A percentile compares a stretch with the other conserved stretches of the same genome.
Conservation (phyloP, 2,329 filamentous ascomycete genomes). For the Metarhizium anisopliae region DNA sequence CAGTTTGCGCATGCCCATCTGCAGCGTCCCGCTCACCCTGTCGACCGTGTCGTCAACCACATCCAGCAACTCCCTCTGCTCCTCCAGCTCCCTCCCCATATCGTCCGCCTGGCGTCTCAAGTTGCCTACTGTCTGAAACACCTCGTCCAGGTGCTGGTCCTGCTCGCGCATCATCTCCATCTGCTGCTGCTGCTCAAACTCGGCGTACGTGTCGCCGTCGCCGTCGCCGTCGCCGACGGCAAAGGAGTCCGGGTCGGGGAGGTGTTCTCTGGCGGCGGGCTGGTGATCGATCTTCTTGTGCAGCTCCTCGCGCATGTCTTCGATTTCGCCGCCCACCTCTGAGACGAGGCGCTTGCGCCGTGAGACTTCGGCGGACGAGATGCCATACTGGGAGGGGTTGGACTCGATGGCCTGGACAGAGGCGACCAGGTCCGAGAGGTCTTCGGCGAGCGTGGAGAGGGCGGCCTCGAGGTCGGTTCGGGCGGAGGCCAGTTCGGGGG, state of each 20-base stretch:
- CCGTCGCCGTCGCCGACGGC: conserved; percentile 39
- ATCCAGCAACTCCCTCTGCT: conserved; percentile 83
- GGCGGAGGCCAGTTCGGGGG: conserved; percentile 78
- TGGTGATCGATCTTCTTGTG: conserved; percentile 42
- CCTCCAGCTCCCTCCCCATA: conserved; percentile 94
- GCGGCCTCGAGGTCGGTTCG: conserved; percentile 58
- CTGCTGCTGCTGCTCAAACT: conserved; percentile 88
- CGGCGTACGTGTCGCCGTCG: conserved; percentile 57
- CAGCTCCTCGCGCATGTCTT: conserved; percentile 81
- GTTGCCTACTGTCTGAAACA: conserved; percentile 89
- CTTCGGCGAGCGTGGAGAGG: conserved; percentile 63
- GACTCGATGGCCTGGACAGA: conserved; percentile 82
- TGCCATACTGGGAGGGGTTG: conserved; percentile 78
- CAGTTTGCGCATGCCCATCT: conserved; percentile 80
- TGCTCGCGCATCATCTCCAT: conserved; percentile 88
- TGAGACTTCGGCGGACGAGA: conserved; percentile 73
- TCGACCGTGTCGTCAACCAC: conserved; percentile 79
- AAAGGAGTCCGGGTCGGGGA: conserved; percentile 47
- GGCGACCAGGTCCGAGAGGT: conserved; percentile 80
- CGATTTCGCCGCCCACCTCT: conserved; percentile 81
- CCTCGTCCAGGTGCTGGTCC: conserved; percentile 84
- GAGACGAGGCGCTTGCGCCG: conserved; percentile 75
- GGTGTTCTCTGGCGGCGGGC: conserved; percentile 29
- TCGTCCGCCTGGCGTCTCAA: conserved; percentile 83
- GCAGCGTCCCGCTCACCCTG: conserved; percentile 75